These are phyloP conservation scores for Penicillium sp. DNA, from an alignment of 2,329 filamentous ascomycete species.

Conservation along the genomic window DNA sequence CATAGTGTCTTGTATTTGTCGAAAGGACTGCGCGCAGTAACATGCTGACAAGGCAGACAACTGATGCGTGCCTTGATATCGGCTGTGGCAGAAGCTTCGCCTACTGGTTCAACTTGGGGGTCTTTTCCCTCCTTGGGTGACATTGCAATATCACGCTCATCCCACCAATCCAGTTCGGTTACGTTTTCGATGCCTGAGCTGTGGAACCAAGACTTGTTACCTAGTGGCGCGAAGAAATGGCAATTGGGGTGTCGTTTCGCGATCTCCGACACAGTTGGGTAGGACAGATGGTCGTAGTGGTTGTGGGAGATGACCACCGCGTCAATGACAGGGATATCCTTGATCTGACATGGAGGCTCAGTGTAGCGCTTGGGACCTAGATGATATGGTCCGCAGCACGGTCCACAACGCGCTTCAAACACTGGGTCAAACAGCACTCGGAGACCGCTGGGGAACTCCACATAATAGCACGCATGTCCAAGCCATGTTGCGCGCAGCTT, in stretches of 20 bases:
- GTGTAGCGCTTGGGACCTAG: slow-evolving; percentile 78
- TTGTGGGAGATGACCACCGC: slow-evolving; percentile 76
- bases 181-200: slow-evolving; percentile 68
- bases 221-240: slow-evolving; percentile 85
- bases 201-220: slow-evolving; percentile 79
- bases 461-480: slow-evolving; percentile 88
- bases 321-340: slow-evolving; percentile 65
- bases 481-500: slow-evolving; percentile 86
- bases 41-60: slow-evolving; percentile 83
- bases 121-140: slow-evolving; percentile 35
- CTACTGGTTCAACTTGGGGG: slow-evolving; percentile 27
- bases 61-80: slow-evolving; percentile 69
- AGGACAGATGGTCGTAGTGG: slow-evolving; percentile 89
- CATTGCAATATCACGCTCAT: slow-evolving; percentile 71
- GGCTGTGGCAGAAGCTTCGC: slow-evolving; percentile 21
- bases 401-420: slow-evolving; percentile 82
- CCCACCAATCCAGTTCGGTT: slow-evolving; percentile 95
- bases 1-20: slow-evolving; percentile 78
- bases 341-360: slow-evolving; percentile 68
- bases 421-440: slow-evolving; percentile 92
- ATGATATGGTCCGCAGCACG: slow-evolving; percentile 74
- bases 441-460: slow-evolving; percentile 83
- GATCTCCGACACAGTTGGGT: slow-evolving; percentile 70
- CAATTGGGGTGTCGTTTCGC: slow-evolving; percentile 68
- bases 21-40: slow-evolving; percentile 63